These are phyloP conservation scores for Aspergillus calidoustus DNA, from an alignment of 2,329 filamentous ascomycete species.

Conservation along the genomic window DNA sequence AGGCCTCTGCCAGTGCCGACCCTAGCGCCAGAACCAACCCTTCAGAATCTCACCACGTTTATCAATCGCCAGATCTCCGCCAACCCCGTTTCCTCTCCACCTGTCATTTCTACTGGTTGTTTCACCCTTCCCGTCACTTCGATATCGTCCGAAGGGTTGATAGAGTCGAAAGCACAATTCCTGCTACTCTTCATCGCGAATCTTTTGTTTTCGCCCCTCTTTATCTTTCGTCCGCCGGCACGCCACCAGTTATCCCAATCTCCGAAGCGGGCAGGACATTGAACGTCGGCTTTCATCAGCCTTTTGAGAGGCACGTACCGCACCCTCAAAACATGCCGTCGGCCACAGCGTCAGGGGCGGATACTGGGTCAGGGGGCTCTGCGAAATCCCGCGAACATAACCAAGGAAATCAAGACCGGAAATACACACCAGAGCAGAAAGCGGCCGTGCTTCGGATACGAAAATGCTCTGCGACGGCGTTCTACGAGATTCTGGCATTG, in stretches of 20 bases:
- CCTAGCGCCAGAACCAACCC: constrained; percentile 29
- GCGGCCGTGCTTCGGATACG: constrained; percentile 88
- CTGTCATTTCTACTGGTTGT: constrained; percentile 4
- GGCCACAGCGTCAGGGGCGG: constrained; percentile 52
- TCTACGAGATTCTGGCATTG: constrained; percentile 91
- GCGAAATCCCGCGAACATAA: constrained; percentile 54
- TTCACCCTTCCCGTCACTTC: not conserved
- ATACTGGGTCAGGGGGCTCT: constrained; percentile 43
- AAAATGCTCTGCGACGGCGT: constrained; percentile 80
- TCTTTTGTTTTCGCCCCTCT: not conserved
- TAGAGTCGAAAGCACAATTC: not conserved
- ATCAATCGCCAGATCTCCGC: constrained; percentile 25
- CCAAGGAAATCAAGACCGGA: constrained; percentile 56
- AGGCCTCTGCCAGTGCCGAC: constrained; percentile 15
- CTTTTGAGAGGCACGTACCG: not conserved
- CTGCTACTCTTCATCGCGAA: not conserved
- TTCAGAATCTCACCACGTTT: constrained; percentile 34
- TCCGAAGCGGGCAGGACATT: not conserved
- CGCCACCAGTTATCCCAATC: not conserved
- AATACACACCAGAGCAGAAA: constrained; percentile 88
- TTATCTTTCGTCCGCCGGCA: not conserved
- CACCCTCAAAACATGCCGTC: constrained; percentile 42
- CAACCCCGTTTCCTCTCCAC: constrained; percentile 5
- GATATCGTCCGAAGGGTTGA: not conserved
- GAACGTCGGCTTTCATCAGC: not conserved